phyloP scores from a whole-genome alignment of 768 basidiomycete species.

The Calocera viscosa region DNA sequence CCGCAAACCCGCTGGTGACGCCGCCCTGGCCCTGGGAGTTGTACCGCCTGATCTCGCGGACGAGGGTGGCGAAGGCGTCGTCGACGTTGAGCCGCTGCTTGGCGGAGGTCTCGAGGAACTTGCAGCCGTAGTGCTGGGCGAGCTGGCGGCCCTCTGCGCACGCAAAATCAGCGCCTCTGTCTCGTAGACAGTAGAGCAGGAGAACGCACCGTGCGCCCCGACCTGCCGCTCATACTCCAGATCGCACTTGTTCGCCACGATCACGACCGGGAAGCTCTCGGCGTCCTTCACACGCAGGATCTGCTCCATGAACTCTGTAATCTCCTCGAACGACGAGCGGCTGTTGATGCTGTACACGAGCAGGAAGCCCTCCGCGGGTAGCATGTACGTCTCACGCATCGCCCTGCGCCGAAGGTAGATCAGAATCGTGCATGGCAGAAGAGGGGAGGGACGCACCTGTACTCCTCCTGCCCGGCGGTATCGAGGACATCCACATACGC shows the following conservation, averaged over 20 bases:
- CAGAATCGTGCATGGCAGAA: neutral
- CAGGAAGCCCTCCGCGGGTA: constrained; percentile 94
- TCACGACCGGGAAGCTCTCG: constrained; percentile 87
- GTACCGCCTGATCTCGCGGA: constrained; percentile 85
- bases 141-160: constrained; percentile 86
- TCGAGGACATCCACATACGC: constrained; percentile 92
- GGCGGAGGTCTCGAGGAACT: constrained; percentile 91
- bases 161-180: neutral
- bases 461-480: constrained; percentile 97
- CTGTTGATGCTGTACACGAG: constrained; percentile 98
- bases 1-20: neutral
- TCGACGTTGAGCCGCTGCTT: constrained; percentile 96
- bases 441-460: constrained; percentile 51
- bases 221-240: constrained; percentile 93
- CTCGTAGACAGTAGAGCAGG: neutral
- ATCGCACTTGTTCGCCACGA: constrained; percentile 97
- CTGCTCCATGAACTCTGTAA: constrained; percentile 89
- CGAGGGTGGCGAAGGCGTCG: constrained; percentile 85
- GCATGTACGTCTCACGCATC: constrained; percentile 99
- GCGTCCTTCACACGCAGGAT: constrained; percentile 94
- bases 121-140: constrained; percentile 87
- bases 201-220: constrained; percentile 66
- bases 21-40: constrained; percentile 32
- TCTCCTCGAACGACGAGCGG: constrained; percentile 93
- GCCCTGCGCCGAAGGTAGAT: constrained; percentile 40